phyloP scores from a whole-genome alignment of 257 asterid species.

The Nicotiana otophora region DNA sequence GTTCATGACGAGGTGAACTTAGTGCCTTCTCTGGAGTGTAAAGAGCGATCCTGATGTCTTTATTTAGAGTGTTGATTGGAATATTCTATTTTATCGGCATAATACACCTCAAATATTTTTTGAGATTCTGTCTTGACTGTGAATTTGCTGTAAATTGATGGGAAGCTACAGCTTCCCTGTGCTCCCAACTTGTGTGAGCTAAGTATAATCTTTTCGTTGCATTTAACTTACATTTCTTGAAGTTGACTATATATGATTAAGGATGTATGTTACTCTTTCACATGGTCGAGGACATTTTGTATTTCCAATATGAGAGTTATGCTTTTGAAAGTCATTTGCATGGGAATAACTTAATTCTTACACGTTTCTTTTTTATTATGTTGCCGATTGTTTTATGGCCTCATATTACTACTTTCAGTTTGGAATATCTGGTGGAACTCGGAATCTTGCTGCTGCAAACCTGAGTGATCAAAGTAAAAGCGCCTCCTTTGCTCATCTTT shows the following conservation, averaged over 20 bases:
- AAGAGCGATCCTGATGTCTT: background rate
- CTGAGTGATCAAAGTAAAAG: slow-evolving; percentile 77
- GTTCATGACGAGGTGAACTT: background rate
- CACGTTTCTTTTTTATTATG: background rate
- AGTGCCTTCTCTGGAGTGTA: background rate
- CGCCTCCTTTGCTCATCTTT: slow-evolving; percentile 3
- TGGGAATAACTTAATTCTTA: background rate
- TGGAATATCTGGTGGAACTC: slow-evolving; percentile 65
- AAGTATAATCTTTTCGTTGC: background rate
- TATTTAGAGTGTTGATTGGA: background rate
- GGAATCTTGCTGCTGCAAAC: slow-evolving; percentile 68
- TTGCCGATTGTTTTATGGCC: slow-evolving; percentile 1
- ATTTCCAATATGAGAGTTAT: background rate
- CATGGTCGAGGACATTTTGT: background rate
- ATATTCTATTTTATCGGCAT: background rate
- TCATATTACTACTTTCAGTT: slow-evolving; percentile 43
- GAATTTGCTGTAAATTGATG: slow-evolving; percentile 2
- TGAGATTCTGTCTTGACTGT: background rate
- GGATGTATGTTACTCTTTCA: background rate
- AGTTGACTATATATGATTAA: background rate
- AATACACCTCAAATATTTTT: background rate
- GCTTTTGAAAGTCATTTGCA: background rate
- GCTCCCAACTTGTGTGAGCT: background rate
- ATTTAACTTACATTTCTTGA: background rate
- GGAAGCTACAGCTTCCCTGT: background rate